Evolutionary conservation across 257 asterid genomes (phyloP).

Genomic region (Solanum tarapatanum): DNA sequence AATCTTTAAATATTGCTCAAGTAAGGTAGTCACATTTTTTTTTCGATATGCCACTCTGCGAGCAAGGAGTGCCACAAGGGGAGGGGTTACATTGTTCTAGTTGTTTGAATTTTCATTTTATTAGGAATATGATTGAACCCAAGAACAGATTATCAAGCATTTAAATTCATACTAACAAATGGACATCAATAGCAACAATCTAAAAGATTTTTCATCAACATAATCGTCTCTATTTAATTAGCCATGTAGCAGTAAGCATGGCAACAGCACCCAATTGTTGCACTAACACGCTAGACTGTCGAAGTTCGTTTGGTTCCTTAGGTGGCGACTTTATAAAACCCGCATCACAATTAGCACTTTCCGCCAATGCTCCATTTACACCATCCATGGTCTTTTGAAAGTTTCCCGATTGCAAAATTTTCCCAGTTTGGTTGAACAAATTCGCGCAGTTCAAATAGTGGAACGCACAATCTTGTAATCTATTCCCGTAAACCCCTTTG

Average conservation of each 20-base stretch:
- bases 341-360: background rate
- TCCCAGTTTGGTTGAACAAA: background rate
- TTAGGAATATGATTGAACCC: background rate
- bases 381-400: background rate
- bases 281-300: background rate
- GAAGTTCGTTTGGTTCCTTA: background rate
- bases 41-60: background rate
- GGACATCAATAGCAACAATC: background rate
- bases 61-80: background rate
- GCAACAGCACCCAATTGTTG: background rate
- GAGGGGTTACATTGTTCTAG: background rate
- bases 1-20: too few relatives aligned
- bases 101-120: background rate
- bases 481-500: background rate
- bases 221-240: background rate
- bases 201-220: background rate
- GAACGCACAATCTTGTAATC: background rate
- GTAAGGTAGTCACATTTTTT: background rate
- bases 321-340: background rate
- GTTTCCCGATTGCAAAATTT: background rate
- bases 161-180: background rate
- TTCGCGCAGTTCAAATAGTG: background rate
- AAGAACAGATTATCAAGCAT: background rate
- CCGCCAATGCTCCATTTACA: background rate
- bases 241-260: background rate